Base-by-base conservation (phyloP, 345 rosid species). In the Leavenworthia alabamica region DNA sequence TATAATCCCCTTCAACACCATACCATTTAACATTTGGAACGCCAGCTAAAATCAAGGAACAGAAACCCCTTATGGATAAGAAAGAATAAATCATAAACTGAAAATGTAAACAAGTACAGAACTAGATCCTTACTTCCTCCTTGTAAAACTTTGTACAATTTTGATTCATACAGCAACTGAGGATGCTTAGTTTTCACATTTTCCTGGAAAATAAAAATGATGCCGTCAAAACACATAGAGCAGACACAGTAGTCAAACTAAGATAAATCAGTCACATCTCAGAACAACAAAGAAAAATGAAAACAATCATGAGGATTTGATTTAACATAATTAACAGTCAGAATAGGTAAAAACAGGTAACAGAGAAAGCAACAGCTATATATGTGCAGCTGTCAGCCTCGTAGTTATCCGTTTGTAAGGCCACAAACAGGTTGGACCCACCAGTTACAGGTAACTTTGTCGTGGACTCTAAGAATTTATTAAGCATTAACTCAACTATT, bases 161-260 rank as follows among this genome's bases (percentile, higher is more conserved):
- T 92, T 2, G 98, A 89, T 76, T 92, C 98, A 71, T 89, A 86
- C 35, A 86, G 72, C 80, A 92, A 82, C 66, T 92, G 98, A 22
- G 96, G 98, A 80, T 89, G 98, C 77, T 83, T 89, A 45, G 99
- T 87, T 80, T 93, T 93, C 68, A 81, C 81, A 75, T 73, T 87
- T 81, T 94, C 99, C 99, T 90, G 82, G 35, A 56, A 27, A 64
- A 23, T 7, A 36, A 23, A 70, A 51, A 57, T 5, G n/a, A 35
- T 13, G 54, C 53, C 27, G 12, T 64, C 46, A 74, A 42, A 41
- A 62, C 24, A 62, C 44, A 32, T 4, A 33, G 22, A 56, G 6
- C 46, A 35, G 55, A 53, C 27, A 54, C 4, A 44, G 12, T 26
- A 29, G 23, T 17, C 19, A 37, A 35, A 19, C 22, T 9, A 44